Evolutionary conservation across 805 yeast genomes (phyloP).

Genomic region (Ogataea zsoltii): DNA sequence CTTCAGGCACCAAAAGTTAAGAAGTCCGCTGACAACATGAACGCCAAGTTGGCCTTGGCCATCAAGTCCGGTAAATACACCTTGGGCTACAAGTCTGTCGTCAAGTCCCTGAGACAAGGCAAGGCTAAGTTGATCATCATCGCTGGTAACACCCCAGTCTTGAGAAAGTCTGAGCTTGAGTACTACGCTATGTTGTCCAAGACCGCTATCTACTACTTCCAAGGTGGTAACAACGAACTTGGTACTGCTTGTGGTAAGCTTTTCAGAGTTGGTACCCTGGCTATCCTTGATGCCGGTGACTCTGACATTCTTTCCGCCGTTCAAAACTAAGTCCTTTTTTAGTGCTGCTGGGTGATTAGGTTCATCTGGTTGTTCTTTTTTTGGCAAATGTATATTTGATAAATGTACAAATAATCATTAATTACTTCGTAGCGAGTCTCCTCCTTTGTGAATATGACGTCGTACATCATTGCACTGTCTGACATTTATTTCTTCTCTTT

Average conservation of each 20-base stretch:
- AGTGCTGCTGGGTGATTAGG: neutral
- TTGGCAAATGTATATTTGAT: constrained; percentile 3
- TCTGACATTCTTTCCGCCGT: constrained; percentile 90
- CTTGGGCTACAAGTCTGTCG: constrained; percentile 98
- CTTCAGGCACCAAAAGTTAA: constrained; percentile 89
- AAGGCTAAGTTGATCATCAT: constrained; percentile 97
- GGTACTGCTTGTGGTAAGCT: constrained; percentile 99
- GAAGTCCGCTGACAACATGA: constrained; percentile 90
- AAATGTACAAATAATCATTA: neutral
- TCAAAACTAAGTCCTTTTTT: constrained; percentile 26
- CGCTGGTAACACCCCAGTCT: constrained; percentile 99
- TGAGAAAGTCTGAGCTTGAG: constrained; percentile 99
- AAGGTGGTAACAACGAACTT: constrained; percentile 99
- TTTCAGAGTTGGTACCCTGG: constrained; percentile 98
- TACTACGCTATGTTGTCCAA: constrained; percentile 99
- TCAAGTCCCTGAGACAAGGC: constrained; percentile 97
- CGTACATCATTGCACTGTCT: neutral
- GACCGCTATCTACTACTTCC: constrained; percentile 97
- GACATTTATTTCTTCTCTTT: neutral
- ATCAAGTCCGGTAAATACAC: constrained; percentile 99
- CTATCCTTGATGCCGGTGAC: constrained; percentile 99
- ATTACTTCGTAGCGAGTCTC: neutral
- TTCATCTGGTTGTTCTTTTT: neutral
- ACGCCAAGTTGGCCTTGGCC: constrained; percentile 96
- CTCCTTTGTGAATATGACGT: too few relatives aligned